phyloP scores from a whole-genome alignment of 1,284 basidiomycete genomes.

The Ganoderma sinense region DNA sequence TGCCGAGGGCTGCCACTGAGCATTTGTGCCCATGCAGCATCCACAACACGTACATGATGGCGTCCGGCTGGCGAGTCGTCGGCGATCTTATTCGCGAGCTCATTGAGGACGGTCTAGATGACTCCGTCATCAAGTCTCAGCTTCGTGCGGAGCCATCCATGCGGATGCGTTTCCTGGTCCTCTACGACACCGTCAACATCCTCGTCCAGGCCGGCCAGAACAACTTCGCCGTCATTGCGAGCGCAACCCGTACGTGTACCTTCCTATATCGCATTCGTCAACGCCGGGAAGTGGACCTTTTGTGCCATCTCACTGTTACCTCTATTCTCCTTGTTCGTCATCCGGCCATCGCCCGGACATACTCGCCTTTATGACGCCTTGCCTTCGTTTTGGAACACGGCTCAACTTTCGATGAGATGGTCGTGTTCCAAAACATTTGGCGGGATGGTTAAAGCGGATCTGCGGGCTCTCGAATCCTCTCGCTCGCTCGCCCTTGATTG shows the following conservation, averaged over 20 bases:
- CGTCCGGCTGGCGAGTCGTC: slow-evolving; percentile 77
- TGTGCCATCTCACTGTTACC: not conserved
- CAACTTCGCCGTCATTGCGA: slow-evolving; percentile 70
- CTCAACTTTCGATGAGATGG: no score
- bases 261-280: not conserved
- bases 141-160: slow-evolving; percentile 58
- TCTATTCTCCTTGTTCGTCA: not conserved
- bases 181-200: slow-evolving; percentile 66
- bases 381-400: no score
- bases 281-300: not conserved
- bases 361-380: not conserved
- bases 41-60: slow-evolving; percentile 80
- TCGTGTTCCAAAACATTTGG: no score
- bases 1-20: slow-evolving; percentile 7
- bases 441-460: no score
- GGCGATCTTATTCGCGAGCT: slow-evolving; percentile 61
- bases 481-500: no score
- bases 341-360: not conserved
- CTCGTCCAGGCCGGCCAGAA: slow-evolving; percentile 67
- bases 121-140: slow-evolving; percentile 57
- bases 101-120: slow-evolving; percentile 57
- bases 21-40: slow-evolving; percentile 50
- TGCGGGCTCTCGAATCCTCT: no score
- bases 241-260: slow-evolving; percentile 61
- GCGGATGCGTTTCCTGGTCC: slow-evolving; percentile 64